Base-by-base conservation (phyloP, 1,284 basidiomycete genomes). In the Ceraceosorus bombacis region DNA sequence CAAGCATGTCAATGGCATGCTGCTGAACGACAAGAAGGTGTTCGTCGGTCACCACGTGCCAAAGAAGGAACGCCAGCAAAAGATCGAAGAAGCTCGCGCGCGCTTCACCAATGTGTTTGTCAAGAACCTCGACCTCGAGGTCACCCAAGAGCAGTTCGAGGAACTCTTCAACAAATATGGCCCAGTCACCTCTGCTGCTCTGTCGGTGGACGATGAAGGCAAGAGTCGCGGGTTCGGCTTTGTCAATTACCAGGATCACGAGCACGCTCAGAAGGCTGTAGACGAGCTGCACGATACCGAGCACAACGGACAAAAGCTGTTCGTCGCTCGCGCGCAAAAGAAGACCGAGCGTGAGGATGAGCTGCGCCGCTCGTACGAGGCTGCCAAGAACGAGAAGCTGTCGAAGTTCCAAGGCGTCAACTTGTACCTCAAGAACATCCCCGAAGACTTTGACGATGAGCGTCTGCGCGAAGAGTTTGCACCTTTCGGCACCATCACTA, bases 321-420 rank as follows among this genome's bases (percentile, higher is more conserved):
- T 90, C 77, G 94, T 97, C 60, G 84, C 91, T 59, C 90, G 95
- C 73, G 95, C 95, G 55, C 95, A 99, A 82, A 98, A 97, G 85
- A 95, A 97, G 83, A 84, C 87, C 54, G 95, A 99, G 82, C 91
- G 95, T 62, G 93, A 97, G 82, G 91, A 95, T 76, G 95, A 98
- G 81, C 82, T 99, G 60, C 88, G 91, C 78, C 85, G 85, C 78
- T 88, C 88, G 8, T 96, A 97, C 81, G 94, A 77, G 97, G 82
- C 87, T 86, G 79, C 90, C 63, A 92, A 94, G 82, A 86, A 93
- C 84, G 95, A 98, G 84, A 94, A 94, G 81, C 81, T 95, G 73
- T 89, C 88, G 85, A 97, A 99, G 82, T 96, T 91, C 78, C 92
- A 96, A 76, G 95, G 95, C 66, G 92, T 97, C 80, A 99, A 99